Base-by-base conservation (phyloP, 495 filamentous ascomycete species). In the Aspergillus ostianus region DNA sequence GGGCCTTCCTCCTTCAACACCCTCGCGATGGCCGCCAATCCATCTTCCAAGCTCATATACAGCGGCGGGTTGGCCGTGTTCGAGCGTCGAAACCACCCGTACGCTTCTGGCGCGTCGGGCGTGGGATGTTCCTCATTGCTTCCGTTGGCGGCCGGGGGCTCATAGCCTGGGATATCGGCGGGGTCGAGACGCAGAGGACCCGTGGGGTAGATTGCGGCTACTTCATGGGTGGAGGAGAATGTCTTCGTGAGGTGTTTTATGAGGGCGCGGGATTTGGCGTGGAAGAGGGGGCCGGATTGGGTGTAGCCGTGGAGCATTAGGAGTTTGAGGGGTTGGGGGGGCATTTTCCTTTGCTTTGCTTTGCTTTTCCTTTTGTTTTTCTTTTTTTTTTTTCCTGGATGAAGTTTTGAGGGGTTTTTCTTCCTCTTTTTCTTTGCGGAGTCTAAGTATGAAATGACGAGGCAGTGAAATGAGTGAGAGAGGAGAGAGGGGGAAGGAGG, bases 281-380 rank as follows among this genome's bases (percentile, higher is more conserved):
- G 87, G 85, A 97, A 98, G 68, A 91, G 76, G 2, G 85, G 70
- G 32, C 93, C 92, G 30, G 91, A 93, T 81, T 98, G 94, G 1
- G 93, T 97, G 85, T 89, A 98, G 74, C 93, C 80, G 55, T 82
- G 78, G 45, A 83, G 77, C 80, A 85, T 72, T 74, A 87, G 64
- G 74, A 85, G 71, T 77, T 81, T 78, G 67, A 82, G 67, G 45
- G 78, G 59, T 66, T 72, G 64, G 44, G 48, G 44, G 20, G 60
- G 49, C 57, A 60, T 66, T 13, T n/a, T n/a, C n/a, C n/a, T n/a
- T n/a, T n/a, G n/a, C n/a, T n/a, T n/a, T n/a, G n/a, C n/a, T n/a
- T n/a, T n/a, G n/a, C n/a, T n/a, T n/a, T n/a, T n/a, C n/a, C n/a
- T n/a, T n/a, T n/a, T n/a, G n/a, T n/a, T n/a, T n/a, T n/a, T n/a